These are phyloP conservation scores for Diplogelasinospora grovesii DNA, from an alignment of 495 filamentous ascomycete species.

Conservation along the genomic window DNA sequence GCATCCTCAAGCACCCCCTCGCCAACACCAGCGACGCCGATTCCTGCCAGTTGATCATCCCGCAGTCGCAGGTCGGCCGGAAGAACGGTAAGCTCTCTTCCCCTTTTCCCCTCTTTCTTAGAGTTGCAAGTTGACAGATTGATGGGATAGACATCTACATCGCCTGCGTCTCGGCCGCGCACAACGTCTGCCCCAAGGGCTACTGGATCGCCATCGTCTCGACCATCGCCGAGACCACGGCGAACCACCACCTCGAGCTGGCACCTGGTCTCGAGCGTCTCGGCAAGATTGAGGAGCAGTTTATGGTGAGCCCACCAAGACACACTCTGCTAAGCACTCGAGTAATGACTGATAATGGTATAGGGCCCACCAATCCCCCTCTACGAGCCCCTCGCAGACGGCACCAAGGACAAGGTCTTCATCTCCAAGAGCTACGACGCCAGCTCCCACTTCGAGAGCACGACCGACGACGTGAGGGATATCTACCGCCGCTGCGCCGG, in stretches of 20 bases:
- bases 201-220: conserved; percentile 99
- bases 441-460: conserved; percentile 94
- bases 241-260: conserved; percentile 93
- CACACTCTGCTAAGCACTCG: background rate
- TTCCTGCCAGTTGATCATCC: conserved; percentile 93
- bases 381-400: conserved; percentile 86
- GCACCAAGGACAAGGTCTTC: conserved; percentile 85
- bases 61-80: conserved; percentile 90
- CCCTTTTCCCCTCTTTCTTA: background rate
- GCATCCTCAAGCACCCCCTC: conserved; percentile 94
- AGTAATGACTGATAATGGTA: background rate
- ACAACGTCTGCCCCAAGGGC: conserved; percentile 97
- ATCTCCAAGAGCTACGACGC: conserved; percentile 98
- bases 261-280: conserved; percentile 90
- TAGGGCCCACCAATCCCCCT: conserved; percentile 77
- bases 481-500: conserved; percentile 84
- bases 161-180: conserved; percentile 87
- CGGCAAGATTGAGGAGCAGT: conserved; percentile 92
- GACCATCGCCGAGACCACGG: conserved; percentile 85
- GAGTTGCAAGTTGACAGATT: background rate
- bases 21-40: conserved; percentile 77
- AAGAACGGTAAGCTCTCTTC: conserved; percentile 64
- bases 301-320: conserved; percentile 73
- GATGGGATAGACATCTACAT: conserved; percentile 83
- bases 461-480: conserved; percentile 83